Percentiles rank a stretch among this genome's conserved stretches.
Conservation (phyloP, 2,329 filamentous ascomycete species). For the Trichothecium sympodiale region DNA sequence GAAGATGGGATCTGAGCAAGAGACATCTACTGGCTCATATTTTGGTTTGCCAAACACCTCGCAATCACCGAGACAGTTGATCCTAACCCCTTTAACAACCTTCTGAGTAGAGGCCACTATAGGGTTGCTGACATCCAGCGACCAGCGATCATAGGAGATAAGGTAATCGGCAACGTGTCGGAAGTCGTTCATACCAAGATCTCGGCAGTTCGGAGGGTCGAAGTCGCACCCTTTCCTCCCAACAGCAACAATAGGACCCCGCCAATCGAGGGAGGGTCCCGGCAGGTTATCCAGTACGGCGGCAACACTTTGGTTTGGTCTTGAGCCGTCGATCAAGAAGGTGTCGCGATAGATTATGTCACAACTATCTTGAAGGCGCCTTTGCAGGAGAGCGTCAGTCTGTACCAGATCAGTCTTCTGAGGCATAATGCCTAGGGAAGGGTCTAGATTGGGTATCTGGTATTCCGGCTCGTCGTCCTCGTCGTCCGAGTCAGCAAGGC, state of each 20-base stretch:
- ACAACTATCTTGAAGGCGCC: background rate
- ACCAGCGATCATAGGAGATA: background rate
- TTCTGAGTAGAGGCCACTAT: background rate
- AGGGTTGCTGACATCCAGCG: background rate
- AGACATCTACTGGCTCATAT: background rate
- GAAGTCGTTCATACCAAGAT: background rate
- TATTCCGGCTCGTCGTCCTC: background rate
- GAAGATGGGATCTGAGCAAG: background rate
- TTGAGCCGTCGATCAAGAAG: background rate
- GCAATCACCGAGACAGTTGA: constrained; percentile 1
- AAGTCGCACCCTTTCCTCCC: background rate
- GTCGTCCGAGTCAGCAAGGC: background rate
- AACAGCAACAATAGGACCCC: background rate
- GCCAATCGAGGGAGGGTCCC: background rate
- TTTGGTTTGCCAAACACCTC: background rate
- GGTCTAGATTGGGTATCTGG: too few relatives aligned
- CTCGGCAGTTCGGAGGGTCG: background rate
- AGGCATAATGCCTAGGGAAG: too few relatives aligned
- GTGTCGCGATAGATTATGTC: constrained; percentile 1
- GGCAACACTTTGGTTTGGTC: background rate
- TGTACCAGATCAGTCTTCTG: background rate
- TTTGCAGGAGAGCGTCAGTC: background rate
- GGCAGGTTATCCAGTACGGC: background rate
- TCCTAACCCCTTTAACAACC: background rate
- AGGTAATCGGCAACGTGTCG: background rate